These are phyloP conservation scores for Protostelium mycophagum DNA, from an alignment of 78 protist genomes.

Conservation along the genomic window DNA sequence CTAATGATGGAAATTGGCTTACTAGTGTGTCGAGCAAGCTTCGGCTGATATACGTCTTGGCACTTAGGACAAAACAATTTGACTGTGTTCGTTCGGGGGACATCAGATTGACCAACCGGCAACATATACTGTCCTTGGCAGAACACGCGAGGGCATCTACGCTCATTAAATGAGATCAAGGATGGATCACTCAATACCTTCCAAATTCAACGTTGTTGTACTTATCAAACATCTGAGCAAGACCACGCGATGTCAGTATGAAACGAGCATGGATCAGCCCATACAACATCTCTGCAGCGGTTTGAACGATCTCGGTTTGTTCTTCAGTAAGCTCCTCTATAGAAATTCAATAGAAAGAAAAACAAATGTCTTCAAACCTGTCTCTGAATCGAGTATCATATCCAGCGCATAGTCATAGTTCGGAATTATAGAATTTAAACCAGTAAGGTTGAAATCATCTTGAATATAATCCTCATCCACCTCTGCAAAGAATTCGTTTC, in stretches of 20 bases:
- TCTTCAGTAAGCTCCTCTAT: conserved; percentile 62
- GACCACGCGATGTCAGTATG: conserved; percentile 86
- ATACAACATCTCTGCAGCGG: conserved; percentile 87
- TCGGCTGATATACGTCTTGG: conserved; percentile 77
- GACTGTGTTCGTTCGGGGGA: conserved; percentile 78
- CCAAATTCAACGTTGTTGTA: conserved; percentile 87
- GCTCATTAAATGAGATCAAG: background rate
- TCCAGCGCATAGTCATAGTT: conserved; percentile 90
- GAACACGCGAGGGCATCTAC: conserved; percentile 86
- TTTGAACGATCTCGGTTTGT: conserved; percentile 57
- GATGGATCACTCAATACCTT: background rate
- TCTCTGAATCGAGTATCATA: conserved; percentile 85
- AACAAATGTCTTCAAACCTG: conserved; percentile 13
- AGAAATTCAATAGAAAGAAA: background rate
- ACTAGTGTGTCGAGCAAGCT: conserved; percentile 69
- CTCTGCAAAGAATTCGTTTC: conserved; percentile 66
- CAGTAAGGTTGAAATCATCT: conserved; percentile 89
- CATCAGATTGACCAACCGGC: conserved; percentile 88
- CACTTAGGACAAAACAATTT: conserved; percentile 93
- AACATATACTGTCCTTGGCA: conserved; percentile 91
- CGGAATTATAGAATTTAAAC: conserved; percentile 79
- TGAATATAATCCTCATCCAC: conserved; percentile 66
- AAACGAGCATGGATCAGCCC: conserved; percentile 97
- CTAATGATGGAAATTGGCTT: conserved; percentile 45
- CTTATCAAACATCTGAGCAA: conserved; percentile 87